These are phyloP conservation scores for Trypanosomatidae sp. DNA, from an alignment of 208 protist genomes.

Conservation along the genomic window DNA sequence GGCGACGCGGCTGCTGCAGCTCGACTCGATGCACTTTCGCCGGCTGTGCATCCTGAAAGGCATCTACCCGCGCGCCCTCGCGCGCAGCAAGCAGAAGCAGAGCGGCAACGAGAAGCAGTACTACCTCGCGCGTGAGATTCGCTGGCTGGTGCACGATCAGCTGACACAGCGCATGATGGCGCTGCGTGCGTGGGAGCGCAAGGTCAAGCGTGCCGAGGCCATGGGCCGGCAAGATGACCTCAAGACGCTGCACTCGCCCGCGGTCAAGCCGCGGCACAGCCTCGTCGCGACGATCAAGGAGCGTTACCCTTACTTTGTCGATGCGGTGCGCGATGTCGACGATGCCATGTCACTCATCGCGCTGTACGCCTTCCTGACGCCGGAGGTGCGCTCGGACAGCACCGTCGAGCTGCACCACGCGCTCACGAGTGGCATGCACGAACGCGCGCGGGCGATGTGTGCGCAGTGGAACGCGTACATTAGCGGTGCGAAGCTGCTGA, in stretches of 20 bases:
- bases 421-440: conserved; percentile 67
- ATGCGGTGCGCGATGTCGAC: conserved; percentile 94
- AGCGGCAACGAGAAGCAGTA: conserved; percentile 94
- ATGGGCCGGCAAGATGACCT: conserved; percentile 59
- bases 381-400: conserved; percentile 49
- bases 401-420: conserved; percentile 70
- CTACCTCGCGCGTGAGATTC: conserved; percentile 97
- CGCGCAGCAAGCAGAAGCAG: conserved; percentile 91
- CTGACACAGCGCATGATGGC: conserved; percentile 94
- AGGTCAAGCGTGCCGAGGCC: conserved; percentile 84
- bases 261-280: conserved; percentile 78
- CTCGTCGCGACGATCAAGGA: conserved; percentile 94
- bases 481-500: conserved; percentile 51
- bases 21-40: conserved; percentile 89
- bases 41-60: conserved; percentile 98
- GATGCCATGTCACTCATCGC: conserved; percentile 95
- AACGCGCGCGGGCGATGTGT: conserved; percentile 45
- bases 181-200: conserved; percentile 86
- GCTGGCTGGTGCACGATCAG: conserved; percentile 94
- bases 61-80: conserved; percentile 96
- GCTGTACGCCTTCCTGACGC: conserved; percentile 89
- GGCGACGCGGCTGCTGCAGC: conserved; percentile 89
- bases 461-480: conserved; percentile 86
- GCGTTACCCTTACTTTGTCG: conserved; percentile 96
- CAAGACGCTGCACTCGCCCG: conserved; percentile 32